Conservation (phyloP, 164 flowering plant genomes). For the Vitis cinerea region DNA sequence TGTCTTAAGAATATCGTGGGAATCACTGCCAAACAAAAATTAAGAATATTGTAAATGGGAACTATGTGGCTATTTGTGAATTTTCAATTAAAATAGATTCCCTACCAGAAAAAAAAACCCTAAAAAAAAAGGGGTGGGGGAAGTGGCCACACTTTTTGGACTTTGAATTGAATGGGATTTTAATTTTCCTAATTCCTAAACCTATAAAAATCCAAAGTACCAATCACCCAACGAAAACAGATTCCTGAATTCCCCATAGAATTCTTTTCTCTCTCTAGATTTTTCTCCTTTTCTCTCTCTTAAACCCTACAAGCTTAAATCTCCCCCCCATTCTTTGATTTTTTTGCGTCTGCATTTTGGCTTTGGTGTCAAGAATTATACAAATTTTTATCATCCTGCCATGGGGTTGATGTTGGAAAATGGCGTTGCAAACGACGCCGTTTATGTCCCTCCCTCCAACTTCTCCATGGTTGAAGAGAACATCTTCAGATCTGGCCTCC, state of each 20-base stretch:
- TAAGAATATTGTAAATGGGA: no score
- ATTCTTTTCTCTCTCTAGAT: neutral
- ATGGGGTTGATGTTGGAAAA: slow-evolving; percentile 29
- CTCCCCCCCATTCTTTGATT: neutral
- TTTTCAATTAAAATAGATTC: no score
- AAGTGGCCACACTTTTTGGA: no score
- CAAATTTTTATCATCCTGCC: neutral
- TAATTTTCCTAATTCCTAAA: no score
- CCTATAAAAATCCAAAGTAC: no score
- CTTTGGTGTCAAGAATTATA: neutral
- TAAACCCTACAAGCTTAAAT: neutral
- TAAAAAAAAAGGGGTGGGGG: no score
- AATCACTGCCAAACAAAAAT: no score
- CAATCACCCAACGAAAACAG: neutral
- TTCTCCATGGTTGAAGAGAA: slow-evolving; percentile 64
- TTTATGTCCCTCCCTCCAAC: slow-evolving; percentile 45
- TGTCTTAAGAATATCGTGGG: no score
- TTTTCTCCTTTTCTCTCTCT: neutral
- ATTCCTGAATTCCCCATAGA: neutral
- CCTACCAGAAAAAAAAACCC: no score
- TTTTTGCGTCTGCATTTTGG: neutral
- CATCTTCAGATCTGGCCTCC: slow-evolving; percentile 55
- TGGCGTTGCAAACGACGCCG: slow-evolving; percentile 14
- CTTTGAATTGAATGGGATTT: no score
- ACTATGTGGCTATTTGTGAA: no score